Evolutionary conservation across 306 rosid genomes (phyloP), one percentile per base, ranked within the genome.

Genomic region (Dryas drummondii): DNA sequence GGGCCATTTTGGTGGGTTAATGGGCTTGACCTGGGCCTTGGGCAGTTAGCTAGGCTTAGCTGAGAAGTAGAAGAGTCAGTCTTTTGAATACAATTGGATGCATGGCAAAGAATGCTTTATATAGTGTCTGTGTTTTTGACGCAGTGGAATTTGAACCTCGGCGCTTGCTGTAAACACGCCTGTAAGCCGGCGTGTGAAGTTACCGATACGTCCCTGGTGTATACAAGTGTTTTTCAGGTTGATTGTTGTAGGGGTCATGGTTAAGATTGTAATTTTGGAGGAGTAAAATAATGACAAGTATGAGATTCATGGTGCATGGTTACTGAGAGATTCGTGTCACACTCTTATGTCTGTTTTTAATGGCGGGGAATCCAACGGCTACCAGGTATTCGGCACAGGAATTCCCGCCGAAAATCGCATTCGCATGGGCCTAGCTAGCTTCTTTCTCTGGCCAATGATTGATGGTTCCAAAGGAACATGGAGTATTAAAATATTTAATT

Each of bases 341-440:
- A 41, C 22, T 63, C 68, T 54, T 40, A 5, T 44, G 2, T 48
- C 7, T 32, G 37, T 37, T 27, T 49, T 11, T 41, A 53, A 32
- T 6, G 61, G 14, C 82, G 84, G 86, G 45, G 78, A 82, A 72
- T 68, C 73, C 82, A 63, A 72, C 0, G 50, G 37, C 16, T 56
- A 26, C 42, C 42, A 4, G 47, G 46, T 63, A 32, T 53, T 22
- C 4, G 37, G 17, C 88, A 53, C 16, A 48, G 84, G 54, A 79
- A 54, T 72, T 22, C 58, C 77, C 77, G 77, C 58, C 74, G 15
- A 49, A 49, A 19, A 41, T 47, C 42, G 6, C 61, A 40, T 32
- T 19, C 5, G 10, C 19, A 32, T 11, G 15, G 22, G 22, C 0
- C 22, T 22, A 22, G 22, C 22, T 22, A 22, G 22, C 40, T 17